Percentiles rank a stretch among this genome's conserved stretches.
Conservation (phyloP, 306 rosid species). For the Aeschynomene evenia region DNA sequence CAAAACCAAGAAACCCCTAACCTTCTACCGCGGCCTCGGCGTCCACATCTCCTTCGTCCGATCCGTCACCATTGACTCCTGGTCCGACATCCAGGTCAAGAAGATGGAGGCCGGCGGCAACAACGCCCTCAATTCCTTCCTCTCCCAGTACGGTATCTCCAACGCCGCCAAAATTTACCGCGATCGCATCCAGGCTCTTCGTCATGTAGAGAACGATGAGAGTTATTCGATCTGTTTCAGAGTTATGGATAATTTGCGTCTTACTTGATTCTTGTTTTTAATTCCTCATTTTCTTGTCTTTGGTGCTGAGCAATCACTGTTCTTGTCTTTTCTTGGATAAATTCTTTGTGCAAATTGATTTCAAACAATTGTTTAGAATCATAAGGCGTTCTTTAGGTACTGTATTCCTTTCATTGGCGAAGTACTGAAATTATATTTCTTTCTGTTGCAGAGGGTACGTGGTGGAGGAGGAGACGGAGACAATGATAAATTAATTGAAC, state of each 20-base stretch:
- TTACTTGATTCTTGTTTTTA: not conserved
- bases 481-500: too few relatives aligned
- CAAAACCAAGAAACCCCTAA: slow-evolving; percentile 60
- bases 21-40: slow-evolving; percentile 94
- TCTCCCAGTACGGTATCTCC: slow-evolving; percentile 65
- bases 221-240: too few relatives aligned
- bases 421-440: slow-evolving; percentile 16
- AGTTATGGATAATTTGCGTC: too few relatives aligned
- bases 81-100: slow-evolving; percentile 98
- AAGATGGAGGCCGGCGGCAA: slow-evolving; percentile 97
- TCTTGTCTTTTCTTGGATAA: not conserved
- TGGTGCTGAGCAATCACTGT: not conserved
- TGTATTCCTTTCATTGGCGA: too few relatives aligned
- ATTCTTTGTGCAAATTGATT: not conserved
- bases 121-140: slow-evolving; percentile 72
- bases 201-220: too few relatives aligned
- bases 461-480: too few relatives aligned
- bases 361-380: not conserved
- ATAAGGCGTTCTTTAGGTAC: not conserved
- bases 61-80: slow-evolving; percentile 98
- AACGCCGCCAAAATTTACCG: slow-evolving; percentile 78
- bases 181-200: slow-evolving; percentile 85
- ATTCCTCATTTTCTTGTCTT: not conserved
- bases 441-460: slow-evolving; percentile 46
- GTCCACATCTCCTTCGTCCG: slow-evolving; percentile 98